Percentiles rank a stretch among this genome's conserved stretches.
phyloP scores from a whole-genome alignment of 345 rosid genomes.

The Corchorus olitorius region DNA sequence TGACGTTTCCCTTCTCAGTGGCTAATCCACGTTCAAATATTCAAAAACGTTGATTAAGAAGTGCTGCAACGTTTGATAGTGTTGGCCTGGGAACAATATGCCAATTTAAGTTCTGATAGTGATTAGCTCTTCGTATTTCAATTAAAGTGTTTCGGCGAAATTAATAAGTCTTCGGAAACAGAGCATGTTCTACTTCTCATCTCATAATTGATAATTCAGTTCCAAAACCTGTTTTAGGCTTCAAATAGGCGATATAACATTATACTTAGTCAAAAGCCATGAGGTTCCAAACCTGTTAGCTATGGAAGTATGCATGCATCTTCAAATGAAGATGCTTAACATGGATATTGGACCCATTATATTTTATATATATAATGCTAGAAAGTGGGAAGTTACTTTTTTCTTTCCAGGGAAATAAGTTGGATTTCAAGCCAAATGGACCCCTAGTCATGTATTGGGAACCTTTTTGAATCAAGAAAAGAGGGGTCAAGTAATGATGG shows the following conservation, averaged over 20 bases:
- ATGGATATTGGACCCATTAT: not conserved
- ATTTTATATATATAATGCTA: not conserved
- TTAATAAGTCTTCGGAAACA: too few relatives aligned
- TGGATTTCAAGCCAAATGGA: not conserved
- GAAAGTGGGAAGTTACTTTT: not conserved
- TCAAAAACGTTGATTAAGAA: too few relatives aligned
- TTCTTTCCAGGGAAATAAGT: not conserved
- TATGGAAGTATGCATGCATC: not conserved
- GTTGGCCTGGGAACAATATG: too few relatives aligned
- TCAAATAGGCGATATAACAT: not conserved
- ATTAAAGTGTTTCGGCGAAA: too few relatives aligned
- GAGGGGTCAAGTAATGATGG: not conserved
- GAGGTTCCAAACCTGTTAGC: not conserved
- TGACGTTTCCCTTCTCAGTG: too few relatives aligned
- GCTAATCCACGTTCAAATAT: too few relatives aligned
- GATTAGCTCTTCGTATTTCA: too few relatives aligned
- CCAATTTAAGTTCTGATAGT: too few relatives aligned
- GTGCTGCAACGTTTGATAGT: too few relatives aligned
- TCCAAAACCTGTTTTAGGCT: too few relatives aligned
- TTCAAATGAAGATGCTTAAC: not conserved
- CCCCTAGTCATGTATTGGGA: not conserved
- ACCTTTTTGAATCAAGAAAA: not conserved
- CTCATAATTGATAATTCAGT: too few relatives aligned
- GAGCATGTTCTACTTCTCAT: too few relatives aligned
- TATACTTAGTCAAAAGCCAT: not conserved